Conservation (phyloP, 1,284 basidiomycete species). For the Vanrija sp. region DNA sequence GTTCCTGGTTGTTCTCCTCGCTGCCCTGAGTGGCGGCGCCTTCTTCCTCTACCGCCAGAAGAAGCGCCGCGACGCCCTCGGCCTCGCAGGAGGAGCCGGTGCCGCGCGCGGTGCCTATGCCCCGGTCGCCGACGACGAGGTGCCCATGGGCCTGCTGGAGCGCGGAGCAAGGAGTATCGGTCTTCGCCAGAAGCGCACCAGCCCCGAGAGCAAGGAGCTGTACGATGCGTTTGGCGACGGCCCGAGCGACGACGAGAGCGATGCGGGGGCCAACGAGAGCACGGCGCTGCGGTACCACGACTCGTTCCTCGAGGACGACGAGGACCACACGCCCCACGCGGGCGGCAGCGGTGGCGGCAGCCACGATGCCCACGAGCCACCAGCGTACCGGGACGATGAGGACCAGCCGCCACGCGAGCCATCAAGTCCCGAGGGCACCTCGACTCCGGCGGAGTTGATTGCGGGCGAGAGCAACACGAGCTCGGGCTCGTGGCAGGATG, state of each 20-base stretch:
- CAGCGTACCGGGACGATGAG: constrained; percentile 27
- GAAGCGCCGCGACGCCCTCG: constrained; percentile 50
- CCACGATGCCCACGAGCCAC: constrained; percentile 3
- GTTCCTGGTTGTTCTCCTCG: constrained; percentile 63
- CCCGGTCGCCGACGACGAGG: constrained; percentile 63
- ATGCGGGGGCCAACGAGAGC: constrained; percentile 22
- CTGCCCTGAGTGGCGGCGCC: constrained; percentile 60
- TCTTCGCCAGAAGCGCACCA: constrained; percentile 38
- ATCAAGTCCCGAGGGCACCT: neutral
- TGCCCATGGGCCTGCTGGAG: constrained; percentile 66
- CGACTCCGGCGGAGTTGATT: constrained; percentile 1
- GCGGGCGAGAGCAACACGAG: constrained; percentile 18
- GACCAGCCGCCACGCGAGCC: neutral
- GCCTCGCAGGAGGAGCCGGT: constrained; percentile 28
- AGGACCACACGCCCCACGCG: constrained; percentile 9
- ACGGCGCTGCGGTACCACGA: constrained; percentile 46
- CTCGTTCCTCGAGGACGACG: constrained; percentile 46
- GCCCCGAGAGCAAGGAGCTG: constrained; percentile 59
- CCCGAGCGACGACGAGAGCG: constrained; percentile 39
- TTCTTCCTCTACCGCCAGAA: constrained; percentile 58
- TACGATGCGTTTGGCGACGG: constrained; percentile 86
- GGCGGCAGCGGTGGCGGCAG: constrained; percentile 1
- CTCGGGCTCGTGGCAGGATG: constrained; percentile 43
- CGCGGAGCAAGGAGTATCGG: constrained; percentile 36
- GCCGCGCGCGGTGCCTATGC: constrained; percentile 60